A percentile compares a stretch with the other conserved stretches of the same genome.
phyloP scores from a whole-genome alignment of 768 basidiomycete genomes.

The Naganishia friedmannii region DNA sequence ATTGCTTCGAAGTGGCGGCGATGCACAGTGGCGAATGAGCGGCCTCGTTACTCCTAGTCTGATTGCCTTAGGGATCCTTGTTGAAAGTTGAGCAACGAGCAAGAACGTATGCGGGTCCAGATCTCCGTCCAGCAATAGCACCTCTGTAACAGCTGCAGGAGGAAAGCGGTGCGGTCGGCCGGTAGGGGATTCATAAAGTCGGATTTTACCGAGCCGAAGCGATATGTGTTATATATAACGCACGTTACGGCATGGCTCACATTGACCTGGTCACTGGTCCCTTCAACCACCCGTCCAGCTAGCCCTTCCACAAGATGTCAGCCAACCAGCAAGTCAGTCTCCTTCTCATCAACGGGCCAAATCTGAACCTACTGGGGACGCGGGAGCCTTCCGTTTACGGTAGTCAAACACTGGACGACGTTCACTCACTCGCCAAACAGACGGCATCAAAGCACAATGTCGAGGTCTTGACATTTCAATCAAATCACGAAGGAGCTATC shows the following conservation, averaged over 20 bases:
- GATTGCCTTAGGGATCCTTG: too few relatives aligned
- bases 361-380: slow-evolving; percentile 40
- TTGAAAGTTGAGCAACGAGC: too few relatives aligned
- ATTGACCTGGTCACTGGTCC: too few relatives aligned
- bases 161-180: not conserved
- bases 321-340: slow-evolving; percentile 13
- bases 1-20: too few relatives aligned
- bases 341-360: slow-evolving; percentile 43
- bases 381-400: slow-evolving; percentile 42
- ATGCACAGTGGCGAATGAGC: too few relatives aligned
- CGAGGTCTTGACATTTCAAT: slow-evolving; percentile 36
- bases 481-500: slow-evolving; percentile 42
- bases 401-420: slow-evolving; percentile 38
- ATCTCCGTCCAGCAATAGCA: not conserved
- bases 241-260: too few relatives aligned
- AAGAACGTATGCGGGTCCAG: not conserved
- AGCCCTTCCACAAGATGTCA: not conserved
- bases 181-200: not conserved
- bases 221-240: not conserved
- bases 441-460: slow-evolving; percentile 32
- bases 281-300: too few relatives aligned
- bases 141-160: too few relatives aligned
- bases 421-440: slow-evolving; percentile 26
- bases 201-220: not conserved
- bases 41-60: too few relatives aligned